These are phyloP conservation scores for Puccinia sorghi DNA, from an alignment of 1,284 basidiomycete species.

Conservation along the genomic window DNA sequence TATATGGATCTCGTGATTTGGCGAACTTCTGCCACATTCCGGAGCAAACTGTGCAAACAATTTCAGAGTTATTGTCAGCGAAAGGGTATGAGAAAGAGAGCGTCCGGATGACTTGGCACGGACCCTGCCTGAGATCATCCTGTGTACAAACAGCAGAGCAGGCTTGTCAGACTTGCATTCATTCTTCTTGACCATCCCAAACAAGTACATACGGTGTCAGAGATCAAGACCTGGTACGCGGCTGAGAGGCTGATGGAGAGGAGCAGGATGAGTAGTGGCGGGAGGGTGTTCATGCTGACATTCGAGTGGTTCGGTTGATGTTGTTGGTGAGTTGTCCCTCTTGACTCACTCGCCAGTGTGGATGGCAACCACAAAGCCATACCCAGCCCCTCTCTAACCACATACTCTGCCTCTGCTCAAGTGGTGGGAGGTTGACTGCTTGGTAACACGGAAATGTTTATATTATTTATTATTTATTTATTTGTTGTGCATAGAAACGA, in stretches of 20 bases:
- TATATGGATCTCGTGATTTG: slow-evolving; percentile 47
- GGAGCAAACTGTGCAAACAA: slow-evolving; percentile 45
- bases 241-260: neutral
- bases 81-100: no score
- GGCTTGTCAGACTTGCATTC: neutral
- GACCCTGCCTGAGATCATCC: slow-evolving; percentile 49
- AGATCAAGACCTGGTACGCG: slow-evolving; percentile 45
- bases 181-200: neutral
- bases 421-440: no score
- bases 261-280: neutral
- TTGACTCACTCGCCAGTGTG: no score
- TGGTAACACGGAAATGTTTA: no score
- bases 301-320: neutral
- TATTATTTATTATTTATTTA: no score
- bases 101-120: neutral
- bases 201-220: slow-evolving; percentile 31
- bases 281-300: neutral
- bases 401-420: no score
- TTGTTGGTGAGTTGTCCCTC: no score
- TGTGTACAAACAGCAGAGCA: slow-evolving; percentile 4
- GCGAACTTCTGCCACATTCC: slow-evolving; percentile 49
- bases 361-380: neutral
- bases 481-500: no score
- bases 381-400: no score
- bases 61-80: neutral